Evolutionary conservation across 1,284 basidiomycete species (phyloP).

Genomic region (Naganishia sp.): DNA sequence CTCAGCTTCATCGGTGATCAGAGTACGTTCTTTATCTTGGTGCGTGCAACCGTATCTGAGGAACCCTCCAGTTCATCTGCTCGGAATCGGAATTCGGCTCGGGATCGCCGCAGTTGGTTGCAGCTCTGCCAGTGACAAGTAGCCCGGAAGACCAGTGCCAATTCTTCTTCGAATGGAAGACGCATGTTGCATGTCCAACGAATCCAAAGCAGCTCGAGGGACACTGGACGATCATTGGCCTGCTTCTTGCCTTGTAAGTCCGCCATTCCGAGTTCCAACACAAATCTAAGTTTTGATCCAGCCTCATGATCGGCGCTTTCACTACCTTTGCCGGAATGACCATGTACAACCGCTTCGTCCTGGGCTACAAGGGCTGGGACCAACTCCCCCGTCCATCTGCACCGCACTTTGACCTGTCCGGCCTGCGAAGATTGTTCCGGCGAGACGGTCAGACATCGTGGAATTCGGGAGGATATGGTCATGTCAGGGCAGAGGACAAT

Average conservation of each 20-base stretch:
- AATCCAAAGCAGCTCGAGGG: conserved; percentile 42
- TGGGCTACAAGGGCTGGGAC: conserved; percentile 46
- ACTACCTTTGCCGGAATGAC: conserved; percentile 51
- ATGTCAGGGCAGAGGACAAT: conserved; percentile 46
- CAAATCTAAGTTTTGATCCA: conserved; percentile 21
- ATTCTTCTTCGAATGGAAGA: conserved; percentile 54
- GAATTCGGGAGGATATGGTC: conserved; percentile 44
- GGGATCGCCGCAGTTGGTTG: conserved; percentile 47
- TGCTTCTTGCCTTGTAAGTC: conserved; percentile 48
- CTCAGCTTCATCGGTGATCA: conserved; percentile 18
- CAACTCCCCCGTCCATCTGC: conserved; percentile 43
- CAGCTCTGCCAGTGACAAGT: conserved; percentile 44
- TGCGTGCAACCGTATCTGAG: conserved; percentile 12
- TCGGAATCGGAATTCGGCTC: conserved; percentile 45
- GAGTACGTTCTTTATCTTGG: background rate
- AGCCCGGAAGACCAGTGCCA: conserved; percentile 45
- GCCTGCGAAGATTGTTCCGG: conserved; percentile 15
- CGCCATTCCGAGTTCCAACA: background rate
- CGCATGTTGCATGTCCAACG: conserved; percentile 52
- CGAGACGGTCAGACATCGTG: conserved; percentile 40
- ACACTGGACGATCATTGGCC: conserved; percentile 40
- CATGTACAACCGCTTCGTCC: conserved; percentile 51
- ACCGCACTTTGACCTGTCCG: conserved; percentile 34
- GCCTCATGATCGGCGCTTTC: conserved; percentile 47
- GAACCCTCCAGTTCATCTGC: conserved; percentile 46